A percentile compares a stretch with the other conserved stretches of the same genome.
Conservation (phyloP, 2,329 filamentous ascomycete species). For the Monosporascus ibericus region DNA sequence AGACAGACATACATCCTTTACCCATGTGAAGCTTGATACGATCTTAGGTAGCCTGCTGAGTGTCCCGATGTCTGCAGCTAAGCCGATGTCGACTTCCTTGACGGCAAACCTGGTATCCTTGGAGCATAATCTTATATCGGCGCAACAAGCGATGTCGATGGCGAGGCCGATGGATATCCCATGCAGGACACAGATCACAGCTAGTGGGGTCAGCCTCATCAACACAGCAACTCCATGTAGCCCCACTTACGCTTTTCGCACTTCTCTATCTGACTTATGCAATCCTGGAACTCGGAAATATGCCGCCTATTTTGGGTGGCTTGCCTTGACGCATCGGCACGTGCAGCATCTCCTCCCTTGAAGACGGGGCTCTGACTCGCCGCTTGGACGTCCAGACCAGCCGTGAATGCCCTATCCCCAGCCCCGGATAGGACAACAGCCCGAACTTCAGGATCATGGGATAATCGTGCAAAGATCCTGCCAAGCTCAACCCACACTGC, state of each 20-base stretch:
- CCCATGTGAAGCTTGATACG: slow-evolving; percentile 66
- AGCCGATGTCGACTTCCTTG: slow-evolving; percentile 77
- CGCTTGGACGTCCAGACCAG: slow-evolving; percentile 76
- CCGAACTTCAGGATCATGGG: slow-evolving; percentile 65
- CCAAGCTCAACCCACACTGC: slow-evolving; percentile 75
- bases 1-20: slow-evolving; percentile 71
- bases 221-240: neutral
- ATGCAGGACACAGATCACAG: slow-evolving; percentile 77
- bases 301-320: slow-evolving; percentile 58
- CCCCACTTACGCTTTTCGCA: slow-evolving; percentile 73
- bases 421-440: slow-evolving; percentile 74
- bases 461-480: slow-evolving; percentile 65
- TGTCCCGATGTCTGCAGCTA: slow-evolving; percentile 75
- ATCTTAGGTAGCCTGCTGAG: slow-evolving; percentile 67
- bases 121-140: slow-evolving; percentile 64
- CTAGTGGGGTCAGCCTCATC: slow-evolving; percentile 29
- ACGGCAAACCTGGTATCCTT: slow-evolving; percentile 58
- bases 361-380: slow-evolving; percentile 49
- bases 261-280: slow-evolving; percentile 68
- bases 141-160: slow-evolving; percentile 65
- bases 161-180: slow-evolving; percentile 72
- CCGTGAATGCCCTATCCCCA: slow-evolving; percentile 77
- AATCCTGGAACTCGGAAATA: slow-evolving; percentile 74
- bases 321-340: slow-evolving; percentile 56
- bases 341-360: slow-evolving; percentile 18